Evolutionary conservation across 1,284 basidiomycete species (phyloP).

Genomic region (Cystobasidiaceae sp.): DNA sequence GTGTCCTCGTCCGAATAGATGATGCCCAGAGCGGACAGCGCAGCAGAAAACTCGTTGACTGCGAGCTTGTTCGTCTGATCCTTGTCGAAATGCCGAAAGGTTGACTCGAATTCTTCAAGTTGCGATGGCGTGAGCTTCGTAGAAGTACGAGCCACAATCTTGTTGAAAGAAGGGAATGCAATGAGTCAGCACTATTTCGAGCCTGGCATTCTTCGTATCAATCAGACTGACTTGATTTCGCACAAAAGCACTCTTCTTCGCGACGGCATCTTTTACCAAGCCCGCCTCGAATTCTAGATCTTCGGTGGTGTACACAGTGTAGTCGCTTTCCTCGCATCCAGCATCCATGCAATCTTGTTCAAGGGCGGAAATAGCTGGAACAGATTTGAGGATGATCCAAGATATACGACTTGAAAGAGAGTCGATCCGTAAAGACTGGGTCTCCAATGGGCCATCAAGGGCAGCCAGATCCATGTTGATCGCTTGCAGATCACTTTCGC

Average conservation of each 20-base stretch:
- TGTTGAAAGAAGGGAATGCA: background rate
- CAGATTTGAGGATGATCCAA: background rate
- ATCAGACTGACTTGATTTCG: slow-evolving; percentile 90
- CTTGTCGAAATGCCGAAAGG: slow-evolving; percentile 94
- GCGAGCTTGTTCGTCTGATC: slow-evolving; percentile 84
- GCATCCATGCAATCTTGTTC: slow-evolving; percentile 78
- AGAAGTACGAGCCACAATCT: slow-evolving; percentile 88
- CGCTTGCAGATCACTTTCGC: slow-evolving; percentile 64
- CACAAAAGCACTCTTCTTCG: slow-evolving; percentile 88
- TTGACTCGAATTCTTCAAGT: slow-evolving; percentile 93
- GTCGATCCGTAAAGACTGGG: slow-evolving; percentile 49
- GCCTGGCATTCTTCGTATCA: too few species aligned
- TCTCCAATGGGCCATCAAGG: slow-evolving; percentile 73
- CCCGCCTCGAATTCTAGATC: slow-evolving; percentile 88
- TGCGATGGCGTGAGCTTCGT: slow-evolving; percentile 91
- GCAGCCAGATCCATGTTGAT: slow-evolving; percentile 71
- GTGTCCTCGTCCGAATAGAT: slow-evolving; percentile 7
- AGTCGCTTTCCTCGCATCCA: slow-evolving; percentile 95
- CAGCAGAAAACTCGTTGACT: slow-evolving; percentile 80
- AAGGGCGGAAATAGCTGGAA: slow-evolving; percentile 36
- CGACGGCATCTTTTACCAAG: slow-evolving; percentile 70
- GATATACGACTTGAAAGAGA: slow-evolving; percentile 47
- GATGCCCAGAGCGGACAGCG: slow-evolving; percentile 88
- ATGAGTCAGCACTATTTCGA: slow-evolving; percentile 38
- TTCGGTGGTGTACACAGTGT: slow-evolving; percentile 83